Evolutionary conservation across 2,329 filamentous ascomycete species (phyloP).

Genomic region (Cryphonectria parasitica): DNA sequence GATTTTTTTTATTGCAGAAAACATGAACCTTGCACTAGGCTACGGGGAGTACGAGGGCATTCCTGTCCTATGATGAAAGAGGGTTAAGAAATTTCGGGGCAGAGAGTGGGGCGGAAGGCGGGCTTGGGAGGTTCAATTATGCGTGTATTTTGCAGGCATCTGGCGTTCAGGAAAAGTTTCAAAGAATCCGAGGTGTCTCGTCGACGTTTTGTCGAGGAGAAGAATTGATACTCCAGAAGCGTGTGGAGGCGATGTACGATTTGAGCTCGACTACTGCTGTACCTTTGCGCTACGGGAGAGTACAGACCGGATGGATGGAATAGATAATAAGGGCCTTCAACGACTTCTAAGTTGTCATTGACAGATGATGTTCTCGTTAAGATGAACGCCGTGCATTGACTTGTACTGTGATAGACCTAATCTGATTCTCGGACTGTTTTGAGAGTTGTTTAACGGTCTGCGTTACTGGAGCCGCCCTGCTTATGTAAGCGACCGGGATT

Average conservation of each 20-base stretch:
- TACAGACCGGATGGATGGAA: background rate
- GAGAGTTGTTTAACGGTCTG: background rate
- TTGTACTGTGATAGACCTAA: background rate
- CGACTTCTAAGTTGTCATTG: background rate
- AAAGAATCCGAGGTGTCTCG: slow-evolving; percentile 4
- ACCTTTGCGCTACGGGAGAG: background rate
- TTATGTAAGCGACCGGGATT: slow-evolving; percentile 9
- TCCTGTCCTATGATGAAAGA: slow-evolving; percentile 52
- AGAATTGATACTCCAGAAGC: background rate
- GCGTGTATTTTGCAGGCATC: slow-evolving; percentile 20
- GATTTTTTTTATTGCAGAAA: slow-evolving; percentile 59
- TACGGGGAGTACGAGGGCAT: slow-evolving; percentile 90
- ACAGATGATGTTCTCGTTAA: background rate
- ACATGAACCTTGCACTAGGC: slow-evolving; percentile 91
- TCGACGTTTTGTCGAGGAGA: background rate
- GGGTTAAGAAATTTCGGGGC: background rate
- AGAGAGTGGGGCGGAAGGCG: too few species aligned
- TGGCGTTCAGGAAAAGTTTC: slow-evolving; percentile 28
- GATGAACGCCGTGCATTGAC: background rate
- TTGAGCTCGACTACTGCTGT: slow-evolving; percentile 10
- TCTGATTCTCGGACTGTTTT: background rate
- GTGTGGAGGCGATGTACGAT: slow-evolving; percentile 18
- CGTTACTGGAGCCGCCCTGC: background rate
- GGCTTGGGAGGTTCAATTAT: background rate
- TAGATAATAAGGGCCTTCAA: background rate